Conservation (phyloP, 495 filamentous ascomycete genomes). For the Cairneyella variabilis region DNA sequence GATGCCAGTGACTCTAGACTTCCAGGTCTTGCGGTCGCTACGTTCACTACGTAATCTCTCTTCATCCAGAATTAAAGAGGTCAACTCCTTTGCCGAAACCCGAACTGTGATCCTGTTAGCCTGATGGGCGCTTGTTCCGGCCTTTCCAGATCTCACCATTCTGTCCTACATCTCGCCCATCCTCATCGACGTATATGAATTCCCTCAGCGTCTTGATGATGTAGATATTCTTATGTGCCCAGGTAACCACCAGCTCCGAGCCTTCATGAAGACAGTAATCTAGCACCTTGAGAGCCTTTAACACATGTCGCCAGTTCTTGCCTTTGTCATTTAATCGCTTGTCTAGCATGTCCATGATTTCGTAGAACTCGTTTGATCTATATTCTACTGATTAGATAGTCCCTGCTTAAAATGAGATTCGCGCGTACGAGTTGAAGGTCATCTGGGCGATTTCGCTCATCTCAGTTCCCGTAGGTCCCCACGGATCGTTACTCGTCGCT, state of each 20-base stretch:
- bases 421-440: conserved; percentile 88
- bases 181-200: conserved; percentile 94
- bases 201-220: conserved; percentile 98
- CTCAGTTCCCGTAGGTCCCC: conserved; percentile 96
- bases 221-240: conserved; percentile 96
- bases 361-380: conserved; percentile 95
- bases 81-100: conserved; percentile 93
- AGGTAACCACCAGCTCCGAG: conserved; percentile 92
- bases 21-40: conserved; percentile 91
- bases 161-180: conserved; percentile 88
- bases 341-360: conserved; percentile 99
- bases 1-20: conserved; percentile 88
- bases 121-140: conserved; percentile 4
- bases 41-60: conserved; percentile 89
- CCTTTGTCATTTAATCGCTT: conserved; percentile 99
- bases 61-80: conserved; percentile 90
- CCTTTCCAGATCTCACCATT: conserved; percentile 60
- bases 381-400: conserved; percentile 9
- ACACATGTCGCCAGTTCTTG: conserved; percentile 98
- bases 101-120: conserved; percentile 59
- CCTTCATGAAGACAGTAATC: conserved; percentile 99
- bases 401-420: not conserved
- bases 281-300: conserved; percentile 95
- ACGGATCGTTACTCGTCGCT: conserved; percentile 99
- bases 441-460: conserved; percentile 98